Conservation (phyloP, 495 filamentous ascomycete species). For the Aspergillus mulundensis region DNA sequence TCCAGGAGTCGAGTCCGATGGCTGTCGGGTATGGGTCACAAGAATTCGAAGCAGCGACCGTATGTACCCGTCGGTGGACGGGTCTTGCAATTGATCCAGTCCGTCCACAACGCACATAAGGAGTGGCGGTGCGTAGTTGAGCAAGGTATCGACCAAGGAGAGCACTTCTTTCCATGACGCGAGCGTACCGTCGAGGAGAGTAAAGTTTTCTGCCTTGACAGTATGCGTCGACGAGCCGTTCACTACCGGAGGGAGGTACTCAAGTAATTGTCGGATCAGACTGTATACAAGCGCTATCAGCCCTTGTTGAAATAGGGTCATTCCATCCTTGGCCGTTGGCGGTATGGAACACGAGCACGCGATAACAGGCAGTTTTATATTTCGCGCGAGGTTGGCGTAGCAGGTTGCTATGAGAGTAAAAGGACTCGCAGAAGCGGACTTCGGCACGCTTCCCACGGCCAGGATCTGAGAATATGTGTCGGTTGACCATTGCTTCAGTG, state of each 20-base stretch:
- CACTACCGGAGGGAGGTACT: conserved; percentile 39
- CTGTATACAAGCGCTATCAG: conserved; percentile 45
- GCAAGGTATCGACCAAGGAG: conserved; percentile 35
- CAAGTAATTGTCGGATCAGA: conserved; percentile 46
- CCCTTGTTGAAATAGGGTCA: conserved; percentile 31
- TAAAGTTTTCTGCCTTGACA: conserved; percentile 38
- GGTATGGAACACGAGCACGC: conserved; percentile 42
- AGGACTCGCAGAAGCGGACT: conserved; percentile 24
- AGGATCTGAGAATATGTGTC: conserved; percentile 36
- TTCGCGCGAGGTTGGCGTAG: conserved; percentile 32
- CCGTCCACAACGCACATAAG: conserved; percentile 42
- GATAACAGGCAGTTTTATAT: conserved; percentile 37
- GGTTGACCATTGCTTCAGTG: conserved; percentile 38
- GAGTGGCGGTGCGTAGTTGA: conserved; percentile 41
- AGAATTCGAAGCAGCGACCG: conserved; percentile 36
- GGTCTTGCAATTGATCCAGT: conserved; percentile 35
- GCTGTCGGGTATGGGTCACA: conserved; percentile 36
- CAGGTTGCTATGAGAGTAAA: conserved; percentile 38
- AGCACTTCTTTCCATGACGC: conserved; percentile 40
- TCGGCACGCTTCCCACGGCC: conserved; percentile 34
- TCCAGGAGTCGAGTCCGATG: conserved; percentile 14
- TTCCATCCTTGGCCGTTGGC: conserved; percentile 18
- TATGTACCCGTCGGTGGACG: conserved; percentile 34
- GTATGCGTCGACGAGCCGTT: conserved; percentile 37
- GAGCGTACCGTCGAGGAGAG: conserved; percentile 36